Evolutionary conservation across 2,329 filamentous ascomycete genomes (phyloP).

Genomic region (Ramularia collo-cygni): DNA sequence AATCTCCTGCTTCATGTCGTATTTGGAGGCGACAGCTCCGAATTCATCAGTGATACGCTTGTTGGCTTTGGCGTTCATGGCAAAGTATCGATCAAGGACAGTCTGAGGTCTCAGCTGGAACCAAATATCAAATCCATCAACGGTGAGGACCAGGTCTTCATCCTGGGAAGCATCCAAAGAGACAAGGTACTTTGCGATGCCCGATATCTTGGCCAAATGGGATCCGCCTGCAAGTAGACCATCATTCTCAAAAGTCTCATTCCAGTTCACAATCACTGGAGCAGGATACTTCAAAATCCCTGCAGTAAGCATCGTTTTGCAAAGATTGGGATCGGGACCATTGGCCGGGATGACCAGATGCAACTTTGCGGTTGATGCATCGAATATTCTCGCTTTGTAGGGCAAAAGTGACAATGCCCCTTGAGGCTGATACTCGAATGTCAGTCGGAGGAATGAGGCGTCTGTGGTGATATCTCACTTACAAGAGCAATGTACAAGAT

Average conservation of each 20-base stretch:
- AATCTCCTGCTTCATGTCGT: conserved; percentile 20
- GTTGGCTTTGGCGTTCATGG: conserved; percentile 39
- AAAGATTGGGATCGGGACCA: conserved; percentile 45
- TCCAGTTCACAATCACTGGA: conserved; percentile 29
- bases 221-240: conserved; percentile 33
- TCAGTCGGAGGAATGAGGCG: too few relatives aligned
- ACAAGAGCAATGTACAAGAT: too few relatives aligned
- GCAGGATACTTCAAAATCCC: conserved; percentile 14
- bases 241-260: conserved; percentile 16
- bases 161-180: conserved; percentile 29
- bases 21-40: conserved; percentile 1
- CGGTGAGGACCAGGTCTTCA: conserved; percentile 56
- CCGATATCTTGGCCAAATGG: conserved; percentile 41
- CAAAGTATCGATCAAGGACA: conserved; percentile 41
- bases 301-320: conserved; percentile 48
- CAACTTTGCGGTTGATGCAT: conserved; percentile 31
- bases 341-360: conserved; percentile 50
- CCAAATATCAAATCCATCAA: conserved; percentile 58
- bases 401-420: too few relatives aligned
- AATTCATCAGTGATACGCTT: conserved; percentile 38
- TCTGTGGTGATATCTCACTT: too few relatives aligned
- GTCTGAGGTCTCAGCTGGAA: conserved; percentile 60
- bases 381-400: too few relatives aligned
- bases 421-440: too few relatives aligned
- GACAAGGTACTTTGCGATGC: conserved; percentile 42